phyloP scores from a whole-genome alignment of 495 filamentous ascomycete genomes.

The Penicillium lividum region DNA sequence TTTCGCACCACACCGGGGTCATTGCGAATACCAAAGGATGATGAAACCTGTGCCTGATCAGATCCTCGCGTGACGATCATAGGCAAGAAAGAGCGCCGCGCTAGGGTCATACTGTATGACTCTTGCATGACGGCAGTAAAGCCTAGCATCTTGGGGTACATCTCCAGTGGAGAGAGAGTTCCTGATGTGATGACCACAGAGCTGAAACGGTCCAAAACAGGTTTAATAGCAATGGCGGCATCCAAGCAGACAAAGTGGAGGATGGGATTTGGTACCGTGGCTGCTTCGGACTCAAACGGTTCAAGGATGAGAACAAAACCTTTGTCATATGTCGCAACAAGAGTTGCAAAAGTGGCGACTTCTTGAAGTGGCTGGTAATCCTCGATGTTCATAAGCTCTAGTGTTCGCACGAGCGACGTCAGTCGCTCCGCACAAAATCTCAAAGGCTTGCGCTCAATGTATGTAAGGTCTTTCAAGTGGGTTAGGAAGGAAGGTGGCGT shows the following conservation, averaged over 20 bases:
- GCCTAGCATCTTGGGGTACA: constrained; percentile 98
- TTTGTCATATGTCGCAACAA: constrained; percentile 96
- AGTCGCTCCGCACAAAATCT: constrained; percentile 93
- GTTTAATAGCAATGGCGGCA: constrained; percentile 97
- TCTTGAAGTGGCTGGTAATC: constrained; percentile 97
- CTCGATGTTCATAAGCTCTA: constrained; percentile 96
- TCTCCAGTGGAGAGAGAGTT: constrained; percentile 94
- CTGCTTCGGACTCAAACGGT: constrained; percentile 92
- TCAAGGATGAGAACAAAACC: constrained; percentile 96
- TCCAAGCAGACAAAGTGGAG: constrained; percentile 96
- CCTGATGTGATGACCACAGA: constrained; percentile 99
- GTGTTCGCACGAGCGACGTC: constrained; percentile 89
- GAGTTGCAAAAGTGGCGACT: constrained; percentile 97
- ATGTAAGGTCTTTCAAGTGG: constrained; percentile 92
- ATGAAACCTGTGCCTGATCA: constrained; percentile 89
- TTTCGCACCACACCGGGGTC: constrained; percentile 93
- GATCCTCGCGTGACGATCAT: constrained; percentile 96
- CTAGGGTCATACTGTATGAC: constrained; percentile 96
- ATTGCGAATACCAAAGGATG: constrained; percentile 90
- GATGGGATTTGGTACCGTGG: constrained; percentile 92
- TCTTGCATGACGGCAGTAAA: constrained; percentile 91
- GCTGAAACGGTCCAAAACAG: constrained; percentile 94
- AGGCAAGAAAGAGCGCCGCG: constrained; percentile 90
- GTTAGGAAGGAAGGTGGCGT: constrained; percentile 91
- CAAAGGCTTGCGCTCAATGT: constrained; percentile 96